A percentile compares a stretch with the other conserved stretches of the same genome.
Evolutionary conservation across 2,329 filamentous ascomycete species (phyloP).

Genomic region (Ophiognomonia clavigignenti-juglandacearum): DNA sequence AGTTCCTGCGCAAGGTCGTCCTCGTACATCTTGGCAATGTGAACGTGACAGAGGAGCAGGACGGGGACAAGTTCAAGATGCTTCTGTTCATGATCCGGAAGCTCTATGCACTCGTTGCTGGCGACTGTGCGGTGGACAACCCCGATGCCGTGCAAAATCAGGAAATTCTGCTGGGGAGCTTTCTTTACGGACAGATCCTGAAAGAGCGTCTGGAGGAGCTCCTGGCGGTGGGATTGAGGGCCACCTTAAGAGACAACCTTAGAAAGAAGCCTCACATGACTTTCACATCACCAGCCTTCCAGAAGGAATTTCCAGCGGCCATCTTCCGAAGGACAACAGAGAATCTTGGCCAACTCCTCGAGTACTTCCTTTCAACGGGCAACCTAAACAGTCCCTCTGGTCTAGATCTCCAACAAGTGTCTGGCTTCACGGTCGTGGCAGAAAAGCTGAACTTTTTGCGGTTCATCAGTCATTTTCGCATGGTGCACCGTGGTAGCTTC

Average conservation of each 20-base stretch:
- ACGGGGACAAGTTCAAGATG: conserved; percentile 90
- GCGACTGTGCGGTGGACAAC: conserved; percentile 90
- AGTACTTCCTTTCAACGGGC: conserved; percentile 95
- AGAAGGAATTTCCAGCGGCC: conserved; percentile 70
- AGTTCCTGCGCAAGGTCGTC: conserved; percentile 86
- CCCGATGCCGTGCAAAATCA: conserved; percentile 96
- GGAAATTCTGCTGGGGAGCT: conserved; percentile 88
- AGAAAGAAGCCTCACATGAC: conserved; percentile 54
- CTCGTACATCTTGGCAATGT: conserved; percentile 86
- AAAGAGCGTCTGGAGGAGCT: conserved; percentile 94
- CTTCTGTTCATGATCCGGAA: conserved; percentile 95
- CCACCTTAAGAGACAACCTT: conserved; percentile 52
- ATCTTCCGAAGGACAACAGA: conserved; percentile 81
- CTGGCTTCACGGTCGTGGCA: conserved; percentile 92
- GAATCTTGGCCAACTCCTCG: conserved; percentile 78
- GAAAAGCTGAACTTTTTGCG: conserved; percentile 99
- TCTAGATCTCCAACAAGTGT: conserved; percentile 88
- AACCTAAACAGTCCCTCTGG: conserved; percentile 89
- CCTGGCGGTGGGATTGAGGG: conserved; percentile 52
- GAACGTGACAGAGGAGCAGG: conserved; percentile 76
- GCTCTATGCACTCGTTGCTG: conserved; percentile 86
- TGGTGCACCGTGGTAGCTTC: conserved; percentile 98
- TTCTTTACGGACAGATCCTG: conserved; percentile 89
- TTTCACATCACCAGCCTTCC: conserved; percentile 76
- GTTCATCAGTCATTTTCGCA: conserved; percentile 98